A percentile compares a stretch with the other conserved stretches of the same genome.
These are phyloP conservation scores for Annulohypoxylon moriforme DNA, from an alignment of 495 filamentous ascomycete genomes.

Conservation along the genomic window DNA sequence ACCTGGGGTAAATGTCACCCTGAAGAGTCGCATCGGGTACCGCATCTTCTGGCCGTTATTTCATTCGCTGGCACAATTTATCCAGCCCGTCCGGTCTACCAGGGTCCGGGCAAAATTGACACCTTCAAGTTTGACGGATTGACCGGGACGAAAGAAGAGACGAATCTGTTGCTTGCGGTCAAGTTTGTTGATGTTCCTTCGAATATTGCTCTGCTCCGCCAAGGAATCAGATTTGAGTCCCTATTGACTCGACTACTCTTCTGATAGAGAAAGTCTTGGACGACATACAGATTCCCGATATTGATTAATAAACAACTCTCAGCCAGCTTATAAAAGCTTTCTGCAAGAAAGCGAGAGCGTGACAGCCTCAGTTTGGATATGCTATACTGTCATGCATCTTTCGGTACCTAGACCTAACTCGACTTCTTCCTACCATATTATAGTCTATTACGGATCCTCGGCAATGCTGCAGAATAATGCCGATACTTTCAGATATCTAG, in stretches of 20 bases:
- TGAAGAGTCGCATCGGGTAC: constrained; percentile 17
- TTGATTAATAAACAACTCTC: constrained; percentile 17
- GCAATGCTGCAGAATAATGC: constrained; percentile 22
- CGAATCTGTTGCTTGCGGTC: not conserved
- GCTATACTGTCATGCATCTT: constrained; percentile 10
- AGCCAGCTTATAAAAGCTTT: constrained; percentile 10
- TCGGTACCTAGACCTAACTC: constrained; percentile 1
- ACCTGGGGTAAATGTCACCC: constrained; percentile 32
- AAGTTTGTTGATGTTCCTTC: not conserved
- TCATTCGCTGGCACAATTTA: constrained; percentile 34
- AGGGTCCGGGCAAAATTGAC: constrained; percentile 39
- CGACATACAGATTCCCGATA: constrained; percentile 13
- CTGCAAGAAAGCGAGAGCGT: constrained; percentile 4
- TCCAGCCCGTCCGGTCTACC: constrained; percentile 22
- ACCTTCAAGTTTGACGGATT: constrained; percentile 18
- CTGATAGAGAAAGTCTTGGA: constrained; percentile 3
- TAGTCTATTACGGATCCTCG: constrained; percentile 16
- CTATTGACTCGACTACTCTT: not conserved
- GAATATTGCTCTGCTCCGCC: constrained; percentile 4
- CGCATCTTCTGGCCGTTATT: constrained; percentile 19
- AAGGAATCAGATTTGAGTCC: not conserved
- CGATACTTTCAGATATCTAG: constrained; percentile 11
- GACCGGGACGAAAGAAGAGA: constrained; percentile 28
- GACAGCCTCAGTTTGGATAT: constrained; percentile 11
- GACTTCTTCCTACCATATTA: constrained; percentile 5